Evolutionary conservation across 257 asterid species (phyloP).

Genomic region (Cynanchum wilfordii): DNA sequence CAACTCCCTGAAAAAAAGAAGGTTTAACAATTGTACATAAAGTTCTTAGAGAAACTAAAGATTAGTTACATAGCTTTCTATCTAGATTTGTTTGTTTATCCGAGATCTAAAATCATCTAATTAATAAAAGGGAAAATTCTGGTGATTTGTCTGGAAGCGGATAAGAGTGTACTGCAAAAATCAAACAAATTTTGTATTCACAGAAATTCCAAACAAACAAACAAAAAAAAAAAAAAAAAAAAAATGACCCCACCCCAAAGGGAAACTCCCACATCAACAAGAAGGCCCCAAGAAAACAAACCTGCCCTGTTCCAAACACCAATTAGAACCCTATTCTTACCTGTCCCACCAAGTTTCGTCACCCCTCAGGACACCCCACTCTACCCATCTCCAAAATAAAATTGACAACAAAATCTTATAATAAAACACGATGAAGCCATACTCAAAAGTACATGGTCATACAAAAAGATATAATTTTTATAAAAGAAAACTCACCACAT

Average conservation of each 20-base stretch:
- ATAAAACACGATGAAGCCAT: neutral
- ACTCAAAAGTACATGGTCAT: neutral
- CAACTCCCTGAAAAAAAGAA: conserved; percentile 62
- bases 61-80: neutral
- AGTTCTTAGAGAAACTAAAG: neutral
- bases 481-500: conserved; percentile 46
- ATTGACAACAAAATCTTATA: neutral
- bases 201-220: neutral
- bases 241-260: neutral
- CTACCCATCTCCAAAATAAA: neutral
- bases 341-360: conserved; percentile 14
- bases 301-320: neutral
- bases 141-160: neutral
- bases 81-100: neutral
- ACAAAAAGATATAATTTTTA: neutral
- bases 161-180: neutral
- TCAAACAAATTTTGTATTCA: neutral
- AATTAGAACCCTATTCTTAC: neutral
- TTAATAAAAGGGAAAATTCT: neutral
- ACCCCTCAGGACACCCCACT: neutral
- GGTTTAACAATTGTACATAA: neutral
- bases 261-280: neutral
- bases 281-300: neutral
- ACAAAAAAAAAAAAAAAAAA: too few relatives aligned
- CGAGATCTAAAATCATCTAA: too few relatives aligned